Evolutionary conservation across 2,329 filamentous ascomycete species (phyloP).

Genomic region (Ophiocordyceps camponoti-leonardi): DNA sequence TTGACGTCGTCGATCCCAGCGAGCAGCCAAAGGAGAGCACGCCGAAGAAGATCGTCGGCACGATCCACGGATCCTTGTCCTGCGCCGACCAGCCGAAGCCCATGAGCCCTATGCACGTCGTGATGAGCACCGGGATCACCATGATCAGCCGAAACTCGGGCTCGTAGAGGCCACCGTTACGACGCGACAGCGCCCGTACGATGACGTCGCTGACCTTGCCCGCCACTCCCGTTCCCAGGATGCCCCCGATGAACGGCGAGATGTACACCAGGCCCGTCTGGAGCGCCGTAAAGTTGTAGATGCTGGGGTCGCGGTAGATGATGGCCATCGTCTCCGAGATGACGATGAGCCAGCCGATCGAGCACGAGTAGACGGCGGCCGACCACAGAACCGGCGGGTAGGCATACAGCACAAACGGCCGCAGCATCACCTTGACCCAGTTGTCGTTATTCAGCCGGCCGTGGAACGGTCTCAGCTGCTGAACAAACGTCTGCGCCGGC

Average conservation of each 20-base stretch:
- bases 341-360: constrained; percentile 89
- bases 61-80: constrained; percentile 63
- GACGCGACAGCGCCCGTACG: constrained; percentile 62
- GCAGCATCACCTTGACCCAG: constrained; percentile 60
- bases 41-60: constrained; percentile 87
- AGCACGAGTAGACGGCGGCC: constrained; percentile 66
- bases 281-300: constrained; percentile 68
- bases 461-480: constrained; percentile 62
- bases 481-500: constrained; percentile 51
- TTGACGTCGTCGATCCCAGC: constrained; percentile 74
- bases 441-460: constrained; percentile 62
- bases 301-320: constrained; percentile 52
- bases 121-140: constrained; percentile 62
- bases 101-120: constrained; percentile 75
- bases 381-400: constrained; percentile 90
- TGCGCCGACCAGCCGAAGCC: constrained; percentile 89
- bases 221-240: constrained; percentile 82
- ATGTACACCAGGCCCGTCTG: constrained; percentile 78
- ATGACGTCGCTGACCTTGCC: constrained; percentile 77
- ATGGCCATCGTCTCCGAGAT: constrained; percentile 73
- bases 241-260: constrained; percentile 73
- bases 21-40: constrained; percentile 84
- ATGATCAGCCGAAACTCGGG: constrained; percentile 86
- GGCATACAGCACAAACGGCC: constrained; percentile 72
- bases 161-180: constrained; percentile 88